A percentile compares a stretch with the other conserved stretches of the same genome.
phyloP scores from a whole-genome alignment of 2,329 filamentous ascomycete genomes.

The Fusarium tricinctum region DNA sequence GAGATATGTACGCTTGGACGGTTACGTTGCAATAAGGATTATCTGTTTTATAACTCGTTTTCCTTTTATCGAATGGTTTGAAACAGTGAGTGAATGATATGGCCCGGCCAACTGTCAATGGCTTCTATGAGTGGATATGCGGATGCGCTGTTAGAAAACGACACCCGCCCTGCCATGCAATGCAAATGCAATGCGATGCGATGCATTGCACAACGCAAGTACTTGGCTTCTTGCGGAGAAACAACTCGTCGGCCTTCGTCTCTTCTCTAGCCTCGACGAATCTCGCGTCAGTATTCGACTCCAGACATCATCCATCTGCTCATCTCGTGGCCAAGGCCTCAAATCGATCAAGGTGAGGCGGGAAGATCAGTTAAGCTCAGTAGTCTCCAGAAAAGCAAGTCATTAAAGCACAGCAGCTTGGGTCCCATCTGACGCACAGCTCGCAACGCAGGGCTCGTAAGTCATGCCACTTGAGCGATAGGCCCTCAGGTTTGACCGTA shows the following conservation, averaged over 20 bases:
- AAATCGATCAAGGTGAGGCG: slow-evolving; percentile 41
- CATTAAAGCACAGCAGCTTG: slow-evolving; percentile 38
- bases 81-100: slow-evolving; percentile 3
- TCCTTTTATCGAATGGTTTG: slow-evolving; percentile 15
- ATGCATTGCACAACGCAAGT: slow-evolving; percentile 30
- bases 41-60: slow-evolving; percentile 21
- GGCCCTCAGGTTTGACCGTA: slow-evolving; percentile 8
- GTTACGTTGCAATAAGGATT: slow-evolving; percentile 26
- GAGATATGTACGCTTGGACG: slow-evolving; percentile 40
- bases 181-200: slow-evolving; percentile 41
- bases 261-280: slow-evolving; percentile 38
- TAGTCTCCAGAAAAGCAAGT: slow-evolving; percentile 27
- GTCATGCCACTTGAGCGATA: slow-evolving; percentile 46
- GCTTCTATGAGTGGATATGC: slow-evolving; percentile 23
- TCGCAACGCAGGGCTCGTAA: slow-evolving; percentile 48
- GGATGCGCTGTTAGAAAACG: slow-evolving; percentile 36
- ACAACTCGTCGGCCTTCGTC: slow-evolving; percentile 23
- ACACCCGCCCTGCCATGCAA: slow-evolving; percentile 42
- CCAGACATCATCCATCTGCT: slow-evolving; percentile 30
- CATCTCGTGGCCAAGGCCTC: slow-evolving; percentile 34
- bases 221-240: slow-evolving; percentile 35
- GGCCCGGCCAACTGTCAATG: slow-evolving; percentile 20
- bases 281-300: slow-evolving; percentile 35
- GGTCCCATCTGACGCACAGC: slow-evolving; percentile 43
- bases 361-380: slow-evolving; percentile 24